Base-by-base conservation (phyloP, 2,329 filamentous ascomycete species). In the Epichloe bromicola region DNA sequence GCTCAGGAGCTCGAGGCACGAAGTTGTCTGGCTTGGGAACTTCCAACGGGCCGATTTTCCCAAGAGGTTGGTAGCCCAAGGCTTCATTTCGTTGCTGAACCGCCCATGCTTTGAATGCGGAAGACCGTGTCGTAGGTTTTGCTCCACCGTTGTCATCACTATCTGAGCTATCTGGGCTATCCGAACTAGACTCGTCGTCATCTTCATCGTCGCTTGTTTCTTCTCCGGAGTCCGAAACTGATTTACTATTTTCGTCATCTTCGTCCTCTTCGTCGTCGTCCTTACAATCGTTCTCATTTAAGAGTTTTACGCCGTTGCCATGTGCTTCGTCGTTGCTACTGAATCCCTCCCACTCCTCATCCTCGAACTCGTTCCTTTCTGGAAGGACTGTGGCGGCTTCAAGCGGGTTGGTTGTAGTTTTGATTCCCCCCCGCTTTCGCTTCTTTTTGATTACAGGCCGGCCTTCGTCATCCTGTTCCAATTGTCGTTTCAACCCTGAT, bases 91-190 rank as follows among this genome's bases (percentile, higher is more conserved):
- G 79, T 66, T 93, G 85, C 59, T 87, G 81, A 33, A 83, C 82
- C 19, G 93, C 93, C 93, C 93, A 98, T 2, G 85, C 78, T 66
- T 97, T 97, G 74, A 98, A 98, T 0, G 88, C 88, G 2, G 78
- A 80, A 6, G 68, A 65, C 65, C 54, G 68, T 57, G 66, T 63
- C 15, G 62, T 59, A 45, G 63, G 61, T 36, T 55, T 17, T 1
- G 64, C 65, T 1, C 60, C 56, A n/a, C 54, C 53, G n/a, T 60
- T 55, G 0, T 61, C 61, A 5, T 59, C 61, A 2, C 58, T 57
- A 3, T 61, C 61, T 14, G 23, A 34, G 1, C 63, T 64, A 1
- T 63, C 63, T 20, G 42, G 39, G 1, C 63, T 64, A 1, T 63
- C 63, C 2, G 63, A 65, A 4, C 63, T 64, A 1, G 62, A 64